Evolutionary conservation across 306 rosid species (phyloP), one percentile per base, ranked within the genome.

Genomic region (Dalbergia cultrata): DNA sequence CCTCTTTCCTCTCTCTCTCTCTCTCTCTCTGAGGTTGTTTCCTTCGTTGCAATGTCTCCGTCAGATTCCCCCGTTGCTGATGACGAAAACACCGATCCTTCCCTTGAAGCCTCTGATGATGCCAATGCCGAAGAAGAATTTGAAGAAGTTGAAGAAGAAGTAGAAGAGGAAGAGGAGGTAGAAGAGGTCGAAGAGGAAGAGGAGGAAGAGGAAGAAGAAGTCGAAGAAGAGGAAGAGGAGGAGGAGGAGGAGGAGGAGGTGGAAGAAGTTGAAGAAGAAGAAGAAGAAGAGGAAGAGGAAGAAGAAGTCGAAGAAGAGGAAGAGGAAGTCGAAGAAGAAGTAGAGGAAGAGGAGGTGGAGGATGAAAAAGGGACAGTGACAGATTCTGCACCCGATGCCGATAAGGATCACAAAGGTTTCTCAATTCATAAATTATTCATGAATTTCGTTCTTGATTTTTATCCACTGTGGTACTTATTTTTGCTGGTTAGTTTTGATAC

Each of bases 361-460:
- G 77, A 85, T 50, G 85, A 60, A 33, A 66, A 75, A 62, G 13
- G 13, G 75, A 74, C 68, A 10, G 59, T 77, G 70, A 50, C 82
- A 39, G 74, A 70, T 80, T 79, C 87, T 59, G 84, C 85, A 12
- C 59, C n/a, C 26, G 19, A 18, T 37, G 74, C 65, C 10, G 68
- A 67, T 70, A 67, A 65, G 13, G 79, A 33, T 67, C 62, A 9
- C 9, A 39, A 65, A 84, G 93, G 90, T 89, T 67, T 67, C 77
- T 22, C 73, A n/a, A 34, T 43, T 78, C 63, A 4, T 62, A 26
- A 44, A 54, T 47, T 56, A 14, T n/a, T 44, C 0, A 19, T 62
- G 19, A 10, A 35, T 81, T 82, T 61, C 59, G 56, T 77, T 71
- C 39, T 16, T 59, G 21, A 41, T 50, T 56, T 56, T 22, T 19